Percentiles rank a stretch among this genome's conserved stretches.
Evolutionary conservation across 805 yeast genomes (phyloP).

Genomic region (Vanderwaltozyma verrucispora): DNA sequence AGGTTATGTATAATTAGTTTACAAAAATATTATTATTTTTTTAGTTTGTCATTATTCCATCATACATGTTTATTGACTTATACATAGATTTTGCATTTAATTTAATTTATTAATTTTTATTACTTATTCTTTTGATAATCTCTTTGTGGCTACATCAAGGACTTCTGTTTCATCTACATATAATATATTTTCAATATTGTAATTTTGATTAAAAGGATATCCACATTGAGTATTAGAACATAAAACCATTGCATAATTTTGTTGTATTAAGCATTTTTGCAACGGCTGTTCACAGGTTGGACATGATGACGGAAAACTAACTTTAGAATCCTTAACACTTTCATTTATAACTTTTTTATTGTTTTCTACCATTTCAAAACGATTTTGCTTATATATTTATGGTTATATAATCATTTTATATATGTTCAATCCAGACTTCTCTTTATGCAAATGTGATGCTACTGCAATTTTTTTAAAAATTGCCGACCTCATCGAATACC

Average conservation of each 20-base stretch:
- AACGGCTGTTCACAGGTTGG: conserved; percentile 20
- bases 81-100: neutral
- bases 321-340: too few relatives aligned
- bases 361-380: neutral
- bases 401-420: too few relatives aligned
- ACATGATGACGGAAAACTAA: conserved; percentile 6
- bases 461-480: too few relatives aligned
- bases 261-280: conserved; percentile 26
- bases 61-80: neutral
- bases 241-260: conserved; percentile 25
- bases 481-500: too few relatives aligned
- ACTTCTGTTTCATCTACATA: conserved; percentile 24
- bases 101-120: neutral
- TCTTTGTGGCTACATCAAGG: conserved; percentile 16
- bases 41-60: too few relatives aligned
- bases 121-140: neutral
- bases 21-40: too few relatives aligned
- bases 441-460: too few relatives aligned
- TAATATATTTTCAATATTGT: conserved; percentile 13
- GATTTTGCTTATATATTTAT: too few relatives aligned
- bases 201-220: conserved; percentile 23
- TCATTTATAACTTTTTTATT: too few relatives aligned
- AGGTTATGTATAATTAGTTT: conserved; percentile 14
- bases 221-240: conserved; percentile 21
- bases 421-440: too few relatives aligned